phyloP scores from a whole-genome alignment of 2,329 filamentous ascomycete genomes.

The Colletotrichum trifolii region DNA sequence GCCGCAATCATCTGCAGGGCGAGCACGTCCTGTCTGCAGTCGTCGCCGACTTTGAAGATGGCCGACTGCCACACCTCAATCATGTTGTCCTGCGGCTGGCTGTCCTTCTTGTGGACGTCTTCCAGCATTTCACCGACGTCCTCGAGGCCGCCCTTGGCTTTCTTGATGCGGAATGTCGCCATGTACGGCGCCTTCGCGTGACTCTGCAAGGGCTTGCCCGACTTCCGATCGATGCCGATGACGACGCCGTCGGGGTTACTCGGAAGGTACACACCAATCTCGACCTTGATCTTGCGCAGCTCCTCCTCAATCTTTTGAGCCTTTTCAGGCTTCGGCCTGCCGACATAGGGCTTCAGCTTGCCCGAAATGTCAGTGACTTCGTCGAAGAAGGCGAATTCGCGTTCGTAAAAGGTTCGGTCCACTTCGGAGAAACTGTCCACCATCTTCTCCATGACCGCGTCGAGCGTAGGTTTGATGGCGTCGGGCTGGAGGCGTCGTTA shows the following conservation, averaged over 20 bases:
- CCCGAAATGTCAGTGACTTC: constrained; percentile 96
- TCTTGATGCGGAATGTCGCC: constrained; percentile 97
- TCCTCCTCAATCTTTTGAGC: constrained; percentile 99
- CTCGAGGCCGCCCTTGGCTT: constrained; percentile 69
- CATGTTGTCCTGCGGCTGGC: constrained; percentile 59
- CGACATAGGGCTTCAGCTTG: constrained; percentile 93
- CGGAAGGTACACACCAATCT: constrained; percentile 95
- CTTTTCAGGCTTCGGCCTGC: constrained; percentile 93
- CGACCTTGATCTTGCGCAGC: constrained; percentile 94
- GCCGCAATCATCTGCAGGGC: constrained; percentile 98
- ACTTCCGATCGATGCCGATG: constrained; percentile 97
- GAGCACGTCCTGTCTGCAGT: constrained; percentile 96
- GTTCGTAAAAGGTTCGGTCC: constrained; percentile 89
- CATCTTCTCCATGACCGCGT: constrained; percentile 88
- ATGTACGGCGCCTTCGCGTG: constrained; percentile 99
- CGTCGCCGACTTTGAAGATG: constrained; percentile 99
- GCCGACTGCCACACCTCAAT: constrained; percentile 99
- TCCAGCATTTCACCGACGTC: constrained; percentile 64
- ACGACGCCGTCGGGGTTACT: constrained; percentile 98
- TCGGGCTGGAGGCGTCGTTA: constrained; percentile 71
- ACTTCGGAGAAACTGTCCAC: constrained; percentile 81
- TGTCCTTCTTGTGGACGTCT: constrained; percentile 54
- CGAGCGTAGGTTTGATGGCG: constrained; percentile 90
- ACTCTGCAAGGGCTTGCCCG: constrained; percentile 95
- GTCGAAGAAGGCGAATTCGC: constrained; percentile 97